These are phyloP conservation scores for Pestalotiopsis sp. DNA, from an alignment of 2,329 filamentous ascomycete species.

Conservation along the genomic window DNA sequence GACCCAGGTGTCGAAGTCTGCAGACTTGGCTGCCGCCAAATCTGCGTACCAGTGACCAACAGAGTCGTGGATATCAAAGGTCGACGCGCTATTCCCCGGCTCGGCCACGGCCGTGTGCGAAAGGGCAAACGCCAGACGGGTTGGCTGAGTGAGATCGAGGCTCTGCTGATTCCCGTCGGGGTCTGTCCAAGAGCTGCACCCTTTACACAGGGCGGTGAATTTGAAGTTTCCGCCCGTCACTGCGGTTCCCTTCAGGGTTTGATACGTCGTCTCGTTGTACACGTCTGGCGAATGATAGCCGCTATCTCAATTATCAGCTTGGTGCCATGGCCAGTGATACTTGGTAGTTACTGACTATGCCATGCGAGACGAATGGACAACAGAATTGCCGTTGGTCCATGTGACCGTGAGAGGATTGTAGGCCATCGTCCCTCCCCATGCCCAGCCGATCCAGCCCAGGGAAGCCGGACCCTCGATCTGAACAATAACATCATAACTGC, in stretches of 20 bases:
- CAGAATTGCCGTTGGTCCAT: conserved; percentile 39
- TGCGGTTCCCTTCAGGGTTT: conserved; percentile 36
- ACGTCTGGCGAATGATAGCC: conserved; percentile 36
- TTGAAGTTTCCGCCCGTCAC: conserved; percentile 38
- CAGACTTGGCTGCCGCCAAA: conserved; percentile 33
- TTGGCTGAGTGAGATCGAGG: conserved; percentile 39
- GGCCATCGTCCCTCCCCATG: conserved; percentile 44
- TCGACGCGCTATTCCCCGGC: conserved; percentile 35
- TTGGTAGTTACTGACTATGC: conserved; percentile 35
- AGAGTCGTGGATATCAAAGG: conserved; percentile 46
- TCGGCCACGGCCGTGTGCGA: conserved; percentile 38
- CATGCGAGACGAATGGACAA: conserved; percentile 40
- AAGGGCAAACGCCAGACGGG: conserved; percentile 43
- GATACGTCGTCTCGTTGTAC: conserved; percentile 35
- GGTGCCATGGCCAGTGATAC: background rate
- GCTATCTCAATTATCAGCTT: conserved; percentile 21
- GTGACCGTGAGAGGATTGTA: conserved; percentile 43
- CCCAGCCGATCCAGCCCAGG: conserved; percentile 42
- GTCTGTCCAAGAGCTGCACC: conserved; percentile 45
- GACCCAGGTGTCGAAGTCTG: conserved; percentile 36
- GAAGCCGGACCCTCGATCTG: conserved; percentile 39
- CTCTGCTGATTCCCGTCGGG: conserved; percentile 39
- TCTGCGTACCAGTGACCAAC: conserved; percentile 44
- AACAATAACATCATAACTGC: conserved; percentile 40
- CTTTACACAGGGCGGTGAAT: conserved; percentile 37